Evolutionary conservation across 2,329 filamentous ascomycete species (phyloP), one percentile per base, ranked within the genome.

Genomic region (Penicillium sp.): DNA sequence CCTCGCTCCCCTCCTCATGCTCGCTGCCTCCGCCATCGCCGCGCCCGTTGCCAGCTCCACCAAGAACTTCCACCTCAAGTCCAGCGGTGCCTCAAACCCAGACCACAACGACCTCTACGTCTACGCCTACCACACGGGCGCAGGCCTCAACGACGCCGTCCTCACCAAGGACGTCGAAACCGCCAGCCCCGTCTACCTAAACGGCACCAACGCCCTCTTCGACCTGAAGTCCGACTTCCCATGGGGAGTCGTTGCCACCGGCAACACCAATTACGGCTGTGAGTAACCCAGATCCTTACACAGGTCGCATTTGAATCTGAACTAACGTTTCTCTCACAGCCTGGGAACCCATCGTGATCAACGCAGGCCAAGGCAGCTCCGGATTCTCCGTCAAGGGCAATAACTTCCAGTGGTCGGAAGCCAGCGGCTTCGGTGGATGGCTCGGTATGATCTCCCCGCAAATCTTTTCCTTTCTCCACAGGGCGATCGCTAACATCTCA

Each of bases 121-220:
- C 27, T 66, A 66, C 27, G 60, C 65, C 36, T 76, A 73, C 57
- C 74, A 76, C 63, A 74, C 72, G n/a, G 72, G 70, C 16, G 73
- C 73, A n/a, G 74, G 71, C 13, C 51, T 70, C 27, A 71, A 68
- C 31, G 73, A 75, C 54, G 72, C 71, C 9, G 72, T 74, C 4
- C 62, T 76, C 14, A 61, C 62, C 4, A 38, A 60, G 2, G 63
- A 66, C 21, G 51, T 31, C 1, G 48, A 54, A 1, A 62, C 39
- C 6, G 72, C 71, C 13, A 62, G 56, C 40, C 45, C 57, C 11
- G 65, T 65, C 34, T 72, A 63, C 45, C 41, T 75, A 43, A 73
- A 74, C 41, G 68, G 65, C n/a, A 72, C 72, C 1, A 48, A 58
- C 5, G 64, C 67, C 21, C 61, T 68, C 48, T 69, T 69, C 46